Evolutionary conservation across 345 rosid genomes (phyloP), one percentile per base, ranked within the genome.

Genomic region (Raphanus sativus): DNA sequence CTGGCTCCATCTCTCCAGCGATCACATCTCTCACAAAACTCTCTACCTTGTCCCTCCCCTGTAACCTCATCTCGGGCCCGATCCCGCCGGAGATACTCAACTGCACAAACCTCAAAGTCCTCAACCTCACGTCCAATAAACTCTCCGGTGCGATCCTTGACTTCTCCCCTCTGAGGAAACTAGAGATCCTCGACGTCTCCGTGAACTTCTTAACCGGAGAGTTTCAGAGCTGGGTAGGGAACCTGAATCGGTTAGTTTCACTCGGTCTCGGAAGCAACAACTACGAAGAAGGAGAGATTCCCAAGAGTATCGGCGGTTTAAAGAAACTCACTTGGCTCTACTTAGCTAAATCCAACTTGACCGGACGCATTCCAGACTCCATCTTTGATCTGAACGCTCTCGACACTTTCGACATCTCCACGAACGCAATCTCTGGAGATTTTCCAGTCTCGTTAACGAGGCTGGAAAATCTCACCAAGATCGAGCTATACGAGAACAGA

Each of bases 141-240:
- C 79, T 94, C 85, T 71, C 72, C 0, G 95, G 98, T 5, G 70
- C 3, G 0, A 12, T 94, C 7, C 98, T 95, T 0, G 93, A 90
- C 77, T 83, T 94, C 63, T 89, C 95, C 0, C 58, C 71, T 1
- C 75, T 94, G 62, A 82, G 12, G 74, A 79, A 52, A 76, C 72
- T 94, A 75, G 76, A 83, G 67, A 11, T 9, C 75, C 90, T 94
- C 28, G 97, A 87, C 60, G 50, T 91, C 79, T 65, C 95, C 0
- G 3, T 0, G 5, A 91, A 94, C 71, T 71, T 28, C 52, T 84
- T 91, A 64, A 81, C 86, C 1, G 97, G 97, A 5, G 56, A 69
- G 71, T 85, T 94, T 66, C 97, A 87, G 0, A 60, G 73, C 10
- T 94, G 95, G 97, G 83, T 89, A 0, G 92, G 89, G 11, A 89